phyloP scores from a whole-genome alignment of 73 alveolate genomes.

The Uronychia setigera region DNA sequence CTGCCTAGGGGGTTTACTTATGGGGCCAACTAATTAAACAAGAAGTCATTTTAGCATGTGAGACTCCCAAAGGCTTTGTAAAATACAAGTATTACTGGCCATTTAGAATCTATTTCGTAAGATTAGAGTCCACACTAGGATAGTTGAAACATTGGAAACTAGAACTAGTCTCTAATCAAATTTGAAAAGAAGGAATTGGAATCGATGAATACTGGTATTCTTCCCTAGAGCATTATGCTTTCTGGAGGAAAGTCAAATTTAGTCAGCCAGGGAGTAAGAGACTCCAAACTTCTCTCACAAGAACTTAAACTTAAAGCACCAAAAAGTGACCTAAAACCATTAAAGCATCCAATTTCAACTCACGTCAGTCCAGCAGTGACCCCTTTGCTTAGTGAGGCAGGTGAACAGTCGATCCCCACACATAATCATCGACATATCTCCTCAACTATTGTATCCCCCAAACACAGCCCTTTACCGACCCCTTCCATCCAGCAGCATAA shows the following conservation, averaged over 20 bases:
- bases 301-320: too few relatives aligned
- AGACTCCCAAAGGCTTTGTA: too few relatives aligned
- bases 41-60: neutral
- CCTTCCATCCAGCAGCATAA: neutral
- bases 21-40: neutral
- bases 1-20: neutral
- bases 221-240: too few relatives aligned
- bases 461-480: neutral
- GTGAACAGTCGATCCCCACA: neutral
- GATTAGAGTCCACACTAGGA: neutral
- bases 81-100: neutral
- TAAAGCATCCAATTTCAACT: too few relatives aligned
- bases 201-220: too few relatives aligned
- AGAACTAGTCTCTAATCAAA: neutral
- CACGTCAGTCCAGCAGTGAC: too few relatives aligned
- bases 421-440: neutral
- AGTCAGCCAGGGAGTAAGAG: too few relatives aligned
- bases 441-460: neutral
- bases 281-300: too few relatives aligned
- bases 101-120: neutral
- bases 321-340: too few relatives aligned
- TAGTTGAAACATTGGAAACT: neutral
- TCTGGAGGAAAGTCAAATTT: too few relatives aligned
- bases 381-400: neutral
- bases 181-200: neutral